phyloP scores from a whole-genome alignment of 2,329 filamentous ascomycete species.

The Paraconiothyrium brasiliense region DNA sequence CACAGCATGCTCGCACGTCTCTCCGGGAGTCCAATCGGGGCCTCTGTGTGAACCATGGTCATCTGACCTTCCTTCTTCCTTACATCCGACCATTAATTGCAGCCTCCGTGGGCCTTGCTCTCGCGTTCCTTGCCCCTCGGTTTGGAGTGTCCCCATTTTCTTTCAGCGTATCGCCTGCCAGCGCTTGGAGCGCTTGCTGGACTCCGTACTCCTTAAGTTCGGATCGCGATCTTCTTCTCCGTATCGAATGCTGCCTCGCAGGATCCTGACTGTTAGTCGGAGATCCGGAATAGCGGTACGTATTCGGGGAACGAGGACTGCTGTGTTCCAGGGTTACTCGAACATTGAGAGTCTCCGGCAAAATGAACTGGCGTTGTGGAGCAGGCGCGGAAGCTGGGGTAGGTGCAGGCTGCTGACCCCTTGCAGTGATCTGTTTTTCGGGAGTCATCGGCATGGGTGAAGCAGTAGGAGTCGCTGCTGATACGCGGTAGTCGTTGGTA shows the following conservation, averaged over 20 bases:
- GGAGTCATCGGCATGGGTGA: slow-evolving; percentile 21
- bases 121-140: neutral
- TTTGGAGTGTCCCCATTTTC: slow-evolving; percentile 12
- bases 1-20: slow-evolving; percentile 9
- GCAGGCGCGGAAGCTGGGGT: slow-evolving; percentile 4
- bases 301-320: slow-evolving; percentile 23
- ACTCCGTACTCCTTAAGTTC: slow-evolving; percentile 37
- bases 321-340: slow-evolving; percentile 40
- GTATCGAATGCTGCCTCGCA: slow-evolving; percentile 31
- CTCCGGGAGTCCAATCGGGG: neutral
- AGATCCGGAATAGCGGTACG: slow-evolving; percentile 34
- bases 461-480: slow-evolving; percentile 15
- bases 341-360: slow-evolving; percentile 39
- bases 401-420: slow-evolving; percentile 10
- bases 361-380: slow-evolving; percentile 29
- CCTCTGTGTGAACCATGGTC: neutral
- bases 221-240: slow-evolving; percentile 35
- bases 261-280: slow-evolving; percentile 26
- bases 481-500: slow-evolving; percentile 9
- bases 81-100: slow-evolving; percentile 8
- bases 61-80: neutral
- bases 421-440: slow-evolving; percentile 11
- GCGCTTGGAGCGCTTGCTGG: slow-evolving; percentile 35
- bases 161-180: slow-evolving; percentile 26
- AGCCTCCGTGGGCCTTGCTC: slow-evolving; percentile 1